Evolutionary conservation across 106 monocot genomes (phyloP), one percentile per base, ranked within the genome.

Genomic region (Allium cepa): DNA sequence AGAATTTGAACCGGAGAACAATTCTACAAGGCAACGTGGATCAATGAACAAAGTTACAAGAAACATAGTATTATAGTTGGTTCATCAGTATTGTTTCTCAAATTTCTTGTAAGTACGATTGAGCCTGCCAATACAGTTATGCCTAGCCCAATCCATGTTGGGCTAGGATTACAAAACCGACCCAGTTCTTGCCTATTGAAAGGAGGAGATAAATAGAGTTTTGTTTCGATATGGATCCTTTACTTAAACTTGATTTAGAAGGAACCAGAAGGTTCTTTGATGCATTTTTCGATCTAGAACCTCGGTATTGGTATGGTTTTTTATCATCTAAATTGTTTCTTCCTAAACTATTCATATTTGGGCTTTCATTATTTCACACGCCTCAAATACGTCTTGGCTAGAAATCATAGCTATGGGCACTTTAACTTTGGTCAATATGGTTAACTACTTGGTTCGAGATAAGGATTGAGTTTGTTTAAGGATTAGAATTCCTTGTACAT

Each of bases 321-420:
- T 70, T 99, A 22, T 93, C 93, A 17, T 99, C 99, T 8, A 87
- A 92, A 62, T 74, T 93, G 61, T 99, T 90, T 77, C 87, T 99
- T 63, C 87, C 82, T 10, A 87, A 99, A 71, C 90, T 99, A 59
- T 0, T 87, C 46, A 64, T 66, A 67, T 90, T 93, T 59, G 93
- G 99, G 50, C 71, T 99, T 22, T 85, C 90, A 8, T 59, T 99
- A 4, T 99, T 99, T 66, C 71, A 2, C 76, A 90, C 56, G 90
- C 93, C 67, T 99, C 99, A 11, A 93, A 80, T 72, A 75, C 74
- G 7, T 85, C 81, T 50, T 87, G 90, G 67, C 68, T 93, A 73
- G 97, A 99, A 60, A 92, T 92, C 59, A 92, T 99, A 89, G 74
- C 80, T 7, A 99, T 90, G 75, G 97, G 92, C 1, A 99, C 92